Conservation (phyloP, 495 filamentous ascomycete species). For the Aspergillus sparsus region DNA sequence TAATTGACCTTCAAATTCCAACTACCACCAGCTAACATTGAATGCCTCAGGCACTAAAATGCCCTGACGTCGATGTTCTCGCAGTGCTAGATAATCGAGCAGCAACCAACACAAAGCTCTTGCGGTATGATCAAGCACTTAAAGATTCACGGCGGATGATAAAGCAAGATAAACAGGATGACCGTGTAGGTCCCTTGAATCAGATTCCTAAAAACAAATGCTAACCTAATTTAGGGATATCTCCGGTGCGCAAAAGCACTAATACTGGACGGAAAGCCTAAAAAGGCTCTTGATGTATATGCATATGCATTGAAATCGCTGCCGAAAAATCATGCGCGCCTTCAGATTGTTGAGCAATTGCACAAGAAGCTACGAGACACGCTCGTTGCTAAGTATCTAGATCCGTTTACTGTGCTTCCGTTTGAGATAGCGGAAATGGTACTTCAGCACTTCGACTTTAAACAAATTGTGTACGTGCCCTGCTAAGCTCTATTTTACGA, state of each 20-base stretch:
- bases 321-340: slow-evolving; percentile 41
- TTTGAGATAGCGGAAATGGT: slow-evolving; percentile 51
- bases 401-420: slow-evolving; percentile 52
- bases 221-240: slow-evolving; percentile 52
- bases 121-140: slow-evolving; percentile 53
- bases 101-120: slow-evolving; percentile 60
- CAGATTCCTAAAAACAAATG: background rate
- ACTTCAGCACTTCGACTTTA: slow-evolving; percentile 48
- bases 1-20: background rate
- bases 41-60: slow-evolving; percentile 37
- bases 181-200: slow-evolving; percentile 38
- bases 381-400: slow-evolving; percentile 34
- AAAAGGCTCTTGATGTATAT: slow-evolving; percentile 61
- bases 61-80: slow-evolving; percentile 34
- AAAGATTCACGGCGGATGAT: slow-evolving; percentile 64
- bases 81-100: slow-evolving; percentile 61
- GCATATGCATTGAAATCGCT: slow-evolving; percentile 58
- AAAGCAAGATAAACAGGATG: slow-evolving; percentile 46
- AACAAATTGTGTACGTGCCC: slow-evolving; percentile 49
- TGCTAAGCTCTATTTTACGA: background rate
- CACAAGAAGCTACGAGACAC: slow-evolving; percentile 47
- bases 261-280: slow-evolving; percentile 52
- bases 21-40: slow-evolving; percentile 1
- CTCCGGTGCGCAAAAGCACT: slow-evolving; percentile 64
- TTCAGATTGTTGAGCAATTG: slow-evolving; percentile 42